Evolutionary conservation across 164 flowering plant genomes (phyloP).

Genomic region (Magnolia sinica): DNA sequence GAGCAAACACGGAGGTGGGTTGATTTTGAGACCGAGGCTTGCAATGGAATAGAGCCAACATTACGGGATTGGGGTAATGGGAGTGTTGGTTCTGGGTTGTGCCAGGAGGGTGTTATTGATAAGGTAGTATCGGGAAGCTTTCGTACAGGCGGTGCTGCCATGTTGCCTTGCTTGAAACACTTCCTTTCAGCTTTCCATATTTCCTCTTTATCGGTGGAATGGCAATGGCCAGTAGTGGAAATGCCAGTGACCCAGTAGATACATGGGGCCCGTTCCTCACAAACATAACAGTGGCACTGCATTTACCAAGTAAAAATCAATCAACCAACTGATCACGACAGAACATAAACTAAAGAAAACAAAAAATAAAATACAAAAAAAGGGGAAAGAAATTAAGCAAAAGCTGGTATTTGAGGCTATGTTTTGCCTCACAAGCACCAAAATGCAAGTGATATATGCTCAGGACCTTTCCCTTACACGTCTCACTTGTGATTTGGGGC

Average conservation of each 20-base stretch:
- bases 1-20: constrained; percentile 31
- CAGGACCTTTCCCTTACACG: neutral
- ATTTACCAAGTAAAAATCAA: constrained; percentile 13
- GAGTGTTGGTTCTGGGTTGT: constrained; percentile 15
- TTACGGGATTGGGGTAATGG: constrained; percentile 11
- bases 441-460: neutral
- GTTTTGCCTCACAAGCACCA: neutral
- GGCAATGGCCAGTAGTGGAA: constrained; percentile 60
- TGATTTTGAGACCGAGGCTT: constrained; percentile 21
- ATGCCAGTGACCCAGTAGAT: constrained; percentile 58
- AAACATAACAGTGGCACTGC: constrained; percentile 97
- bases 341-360: neutral
- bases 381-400: neutral
- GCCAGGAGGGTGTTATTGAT: constrained; percentile 13
- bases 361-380: neutral
- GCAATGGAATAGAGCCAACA: constrained; percentile 8
- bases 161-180: constrained; percentile 27
- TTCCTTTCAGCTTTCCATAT: constrained; percentile 58
- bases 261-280: constrained; percentile 82
- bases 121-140: constrained; percentile 19
- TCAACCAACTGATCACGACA: neutral
- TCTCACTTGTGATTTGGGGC: neutral
- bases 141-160: constrained; percentile 12
- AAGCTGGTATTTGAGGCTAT: neutral
- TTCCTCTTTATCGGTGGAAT: constrained; percentile 71